Evolutionary conservation across 2,329 filamentous ascomycete species (phyloP), one percentile per base, ranked within the genome.

Genomic region (Diaporthe velutina): DNA sequence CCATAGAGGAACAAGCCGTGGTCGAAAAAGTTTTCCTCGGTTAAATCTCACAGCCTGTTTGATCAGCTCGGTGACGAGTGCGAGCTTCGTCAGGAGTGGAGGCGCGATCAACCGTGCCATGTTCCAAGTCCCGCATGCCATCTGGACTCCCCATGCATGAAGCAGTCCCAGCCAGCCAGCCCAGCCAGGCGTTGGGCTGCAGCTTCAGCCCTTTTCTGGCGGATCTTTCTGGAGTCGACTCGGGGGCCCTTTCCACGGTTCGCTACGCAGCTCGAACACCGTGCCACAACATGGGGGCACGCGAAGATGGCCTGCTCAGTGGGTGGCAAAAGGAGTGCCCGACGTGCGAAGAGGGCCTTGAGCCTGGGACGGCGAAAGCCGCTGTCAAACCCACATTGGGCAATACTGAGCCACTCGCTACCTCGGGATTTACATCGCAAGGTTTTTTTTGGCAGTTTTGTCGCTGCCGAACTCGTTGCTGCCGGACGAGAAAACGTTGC

Each of bases 171-270:
- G 5, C 58, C 52, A 40, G 35, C 57, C 57, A 64, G 60, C 60
- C 60, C 48, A 54, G 64, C 64, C 45, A 52, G 64, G 48, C 64
- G 33, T 68, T 68, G 64, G 64, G 64, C 64, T 54, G 64, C 64
- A 68, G 64, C 64, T 33, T 68, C 64, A 68, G 64, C 64, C 64
- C 64, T 68, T 68, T 68, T 68, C 64, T 40, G 64, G 64, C 64
- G 64, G 64, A 54, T 52, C 33, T 38, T 42, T 17, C 48, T 40
- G 64, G 45, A 50, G 64, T 40, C 48, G 64, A 38, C 48, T 33
- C 54, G n/a, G 48, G 33, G 17, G 22, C 19, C 33, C 3, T 30
- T 68, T 28, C 45, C 33, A 38, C 61, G 60, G 42, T 52, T 67
- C 61, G 45, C 64, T 54, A 40, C 45, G 33, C 48, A 67, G n/a